Conservation (phyloP, 1,139 yeast species). For the Petasospora fabianii region DNA sequence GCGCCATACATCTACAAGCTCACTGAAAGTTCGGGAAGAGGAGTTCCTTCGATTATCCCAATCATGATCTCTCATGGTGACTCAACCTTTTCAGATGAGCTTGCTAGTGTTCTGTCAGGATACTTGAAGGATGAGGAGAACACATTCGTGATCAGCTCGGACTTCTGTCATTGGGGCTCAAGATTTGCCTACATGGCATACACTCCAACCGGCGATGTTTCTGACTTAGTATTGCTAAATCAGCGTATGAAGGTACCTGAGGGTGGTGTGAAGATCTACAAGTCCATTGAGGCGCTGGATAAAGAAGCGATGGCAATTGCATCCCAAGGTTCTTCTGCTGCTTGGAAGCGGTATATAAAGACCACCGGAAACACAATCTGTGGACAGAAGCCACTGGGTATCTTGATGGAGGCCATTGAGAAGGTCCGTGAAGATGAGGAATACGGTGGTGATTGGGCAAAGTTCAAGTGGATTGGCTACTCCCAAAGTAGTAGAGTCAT, state of each 20-base stretch:
- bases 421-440: conserved; percentile 19
- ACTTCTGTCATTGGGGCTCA: conserved; percentile 95
- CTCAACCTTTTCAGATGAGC: conserved; percentile 35
- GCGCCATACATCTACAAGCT: conserved; percentile 65
- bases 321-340: conserved; percentile 40
- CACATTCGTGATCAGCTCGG: conserved; percentile 80
- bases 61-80: conserved; percentile 68
- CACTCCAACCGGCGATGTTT: conserved; percentile 32
- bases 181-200: conserved; percentile 72
- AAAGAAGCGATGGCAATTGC: conserved; percentile 65
- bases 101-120: conserved; percentile 50
- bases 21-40: conserved; percentile 36
- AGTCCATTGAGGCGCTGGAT: conserved; percentile 73
- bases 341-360: conserved; percentile 64
- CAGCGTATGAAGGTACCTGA: conserved; percentile 23
- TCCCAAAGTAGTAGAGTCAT: conserved; percentile 66
- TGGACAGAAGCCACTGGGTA: conserved; percentile 80
- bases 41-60: conserved; percentile 63
- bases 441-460: conserved; percentile 24
- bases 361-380: conserved; percentile 86
- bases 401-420: conserved; percentile 55
- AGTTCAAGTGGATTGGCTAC: conserved; percentile 75
- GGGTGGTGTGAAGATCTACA: conserved; percentile 47
- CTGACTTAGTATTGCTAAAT: conserved; percentile 22
- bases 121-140: conserved; percentile 54